Conservation (phyloP, 2,329 filamentous ascomycete species). For the Endocalyx cinctus region DNA sequence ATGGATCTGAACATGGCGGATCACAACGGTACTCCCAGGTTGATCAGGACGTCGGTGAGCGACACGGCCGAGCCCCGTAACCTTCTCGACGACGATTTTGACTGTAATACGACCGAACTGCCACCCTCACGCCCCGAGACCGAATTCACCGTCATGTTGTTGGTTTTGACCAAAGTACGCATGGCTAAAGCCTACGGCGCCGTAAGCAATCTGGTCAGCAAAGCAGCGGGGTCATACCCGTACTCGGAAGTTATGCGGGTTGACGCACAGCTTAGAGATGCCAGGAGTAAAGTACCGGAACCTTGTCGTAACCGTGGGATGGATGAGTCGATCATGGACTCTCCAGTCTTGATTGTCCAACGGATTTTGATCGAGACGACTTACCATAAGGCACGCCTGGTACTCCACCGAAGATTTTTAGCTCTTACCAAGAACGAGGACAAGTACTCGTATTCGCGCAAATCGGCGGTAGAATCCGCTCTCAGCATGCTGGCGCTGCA, state of each 20-base stretch:
- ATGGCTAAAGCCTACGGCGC: conserved; percentile 11
- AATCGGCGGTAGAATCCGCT: conserved; percentile 17
- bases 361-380: conserved; percentile 24
- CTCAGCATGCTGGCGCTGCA: conserved; percentile 20
- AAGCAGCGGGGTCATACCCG: conserved; percentile 10
- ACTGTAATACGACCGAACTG: conserved; percentile 28
- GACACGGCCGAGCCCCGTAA: conserved; percentile 40
- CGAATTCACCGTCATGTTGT: conserved; percentile 22
- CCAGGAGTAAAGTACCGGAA: conserved; percentile 15
- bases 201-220: conserved; percentile 14
- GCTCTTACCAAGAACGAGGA: conserved; percentile 10
- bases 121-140: conserved; percentile 31
- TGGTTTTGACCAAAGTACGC: conserved; percentile 17
- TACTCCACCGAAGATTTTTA: conserved; percentile 27
- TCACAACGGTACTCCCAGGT: conserved; percentile 39
- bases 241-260: conserved; percentile 16
- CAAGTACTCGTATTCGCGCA: conserved; percentile 20
- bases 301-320: conserved; percentile 16
- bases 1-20: conserved; percentile 37
- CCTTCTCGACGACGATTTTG: conserved; percentile 38
- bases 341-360: conserved; percentile 20
- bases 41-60: conserved; percentile 32
- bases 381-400: conserved; percentile 24
- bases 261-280: conserved; percentile 19
- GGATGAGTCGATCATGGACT: conserved; percentile 16